Evolutionary conservation across 2,329 filamentous ascomycete species (phyloP), one percentile per base, ranked within the genome.

Genomic region (Verticillium dahliae): DNA sequence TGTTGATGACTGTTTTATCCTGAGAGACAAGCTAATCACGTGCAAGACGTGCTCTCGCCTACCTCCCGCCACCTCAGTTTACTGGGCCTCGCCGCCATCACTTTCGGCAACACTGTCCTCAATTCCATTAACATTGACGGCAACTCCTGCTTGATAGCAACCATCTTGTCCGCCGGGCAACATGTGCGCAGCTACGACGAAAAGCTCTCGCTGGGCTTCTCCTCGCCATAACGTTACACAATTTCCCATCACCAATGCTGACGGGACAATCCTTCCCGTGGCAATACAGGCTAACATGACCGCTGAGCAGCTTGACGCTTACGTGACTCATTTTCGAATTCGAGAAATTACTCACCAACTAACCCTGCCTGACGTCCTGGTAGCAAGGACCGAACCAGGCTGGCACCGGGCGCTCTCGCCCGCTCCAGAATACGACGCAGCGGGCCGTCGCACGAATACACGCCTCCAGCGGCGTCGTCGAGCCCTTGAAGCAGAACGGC

Each of bases 341-440:
- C 87, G 91, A 73, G 90, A 92, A 75, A 92, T 92, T 71, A 91
- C 87, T 70, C 87, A 91, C 76, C 91, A 91, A 80, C 83, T 92
- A 67, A 83, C 87, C 69, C 91, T 90, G 74, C 89, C 90, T 76
- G 88, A 91, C 64, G 87, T 91, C 65, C 88, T 61, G 5, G 18
- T n/a, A 27, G 31, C 6, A 14, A 15, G 18, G 88, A 63, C 85
- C 85, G 68, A 87, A 91, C 76, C 87, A 85, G 68, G 86, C 90
- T 91, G 89, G 74, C 91, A 89, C 63, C 89, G 88, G 39, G 33
- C 22, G 10, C 15, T 11, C 15, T 92, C 89, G 60, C 89, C 90
- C 58, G 81, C 88, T 52, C 90, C 90, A 27, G 87, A 91, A 74
- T 92, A 92, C 76, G 89, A 92, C 76, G 90, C 90, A 78, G 88